phyloP scores from a whole-genome alignment of 1,284 basidiomycete species.

The Boletus smithii region DNA sequence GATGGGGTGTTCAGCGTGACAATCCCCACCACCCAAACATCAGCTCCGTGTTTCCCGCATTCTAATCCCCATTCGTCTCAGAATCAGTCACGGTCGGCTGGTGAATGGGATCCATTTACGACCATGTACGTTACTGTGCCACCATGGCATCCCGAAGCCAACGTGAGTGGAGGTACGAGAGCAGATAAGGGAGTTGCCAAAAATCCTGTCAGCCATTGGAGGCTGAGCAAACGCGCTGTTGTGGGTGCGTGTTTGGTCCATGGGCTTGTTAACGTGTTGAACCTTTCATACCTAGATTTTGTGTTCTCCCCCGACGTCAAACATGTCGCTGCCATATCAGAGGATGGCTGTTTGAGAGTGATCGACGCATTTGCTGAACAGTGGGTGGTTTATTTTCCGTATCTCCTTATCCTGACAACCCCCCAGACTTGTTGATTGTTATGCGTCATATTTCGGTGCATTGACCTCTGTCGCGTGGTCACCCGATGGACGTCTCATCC shows the following conservation, averaged over 20 bases:
- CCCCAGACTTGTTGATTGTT: constrained; percentile 79
- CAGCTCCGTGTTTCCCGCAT: constrained; percentile 11
- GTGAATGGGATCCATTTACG: constrained; percentile 70
- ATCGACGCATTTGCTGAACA: constrained; percentile 83
- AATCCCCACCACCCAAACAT: constrained; percentile 41
- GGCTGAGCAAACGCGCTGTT: constrained; percentile 64
- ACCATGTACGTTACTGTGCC: constrained; percentile 78
- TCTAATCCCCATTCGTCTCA: constrained; percentile 13
- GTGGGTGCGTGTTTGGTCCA: constrained; percentile 54
- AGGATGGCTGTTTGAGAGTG: constrained; percentile 85
- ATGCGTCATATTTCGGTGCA: constrained; percentile 88
- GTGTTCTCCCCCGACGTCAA: constrained; percentile 89
- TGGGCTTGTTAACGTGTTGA: background rate
- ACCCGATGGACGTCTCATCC: constrained; percentile 88
- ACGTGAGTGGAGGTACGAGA: constrained; percentile 35
- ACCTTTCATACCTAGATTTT: constrained; percentile 56
- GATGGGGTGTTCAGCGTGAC: constrained; percentile 71
- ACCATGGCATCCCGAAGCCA: constrained; percentile 71
- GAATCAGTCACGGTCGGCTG: constrained; percentile 7
- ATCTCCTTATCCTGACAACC: constrained; percentile 5
- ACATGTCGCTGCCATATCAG: constrained; percentile 80
- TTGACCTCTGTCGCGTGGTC: constrained; percentile 91
- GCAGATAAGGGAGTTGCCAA: constrained; percentile 65
- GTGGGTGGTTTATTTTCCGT: constrained; percentile 43
- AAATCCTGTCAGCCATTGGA: constrained; percentile 87